Base-by-base conservation (phyloP, 345 rosid species). In the Sonneratia alba region DNA sequence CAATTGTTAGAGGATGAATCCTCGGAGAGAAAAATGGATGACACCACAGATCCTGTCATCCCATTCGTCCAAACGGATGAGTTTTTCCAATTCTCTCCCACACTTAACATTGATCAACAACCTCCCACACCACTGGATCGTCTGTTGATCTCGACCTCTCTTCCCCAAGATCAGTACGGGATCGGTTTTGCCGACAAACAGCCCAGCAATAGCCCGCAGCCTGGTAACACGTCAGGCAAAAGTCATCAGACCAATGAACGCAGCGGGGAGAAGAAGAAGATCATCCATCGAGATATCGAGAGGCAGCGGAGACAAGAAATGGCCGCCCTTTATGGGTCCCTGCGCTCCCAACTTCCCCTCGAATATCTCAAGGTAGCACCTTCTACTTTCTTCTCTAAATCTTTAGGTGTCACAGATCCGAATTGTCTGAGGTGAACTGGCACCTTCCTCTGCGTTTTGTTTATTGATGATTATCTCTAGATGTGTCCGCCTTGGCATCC, bases 291-390 rank as follows among this genome's bases (percentile, higher is more conserved):
- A 63, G 89, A 83, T 19, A 80, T 78, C 64, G 89, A 85, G 73
- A 74, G 86, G 67, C 79, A 72, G 77, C 78, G 91, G 74, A 81
- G 91, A 64, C 78, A 74, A 71, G 73, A 87, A 21, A 75, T 83
- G 84, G 57, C 85, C 48, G 62, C 62, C n/a, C 91, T 83, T 69
- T 67, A 70, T 65, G 71, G 73, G 6, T 70, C 85, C 0, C 86
- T 87, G 55, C 78, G 88, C 65, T 83, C 82, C 10, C 80, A 80
- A 13, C 85, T 87, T 72, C 91, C 89, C 48, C 70, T 22, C 15
- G 74, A 83, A 36, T 79, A 67, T n/a, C 73, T 82, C 72, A 81
- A 83, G 87, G 89, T 83, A 75, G 0, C 7, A 5, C 10, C 32
- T 27, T 27, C 32, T 27, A 27, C 32, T 27, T 27, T 27, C 32